These are phyloP conservation scores for Pseudocercospora ulei DNA, from an alignment of 2,329 filamentous ascomycete genomes.

Conservation along the genomic window DNA sequence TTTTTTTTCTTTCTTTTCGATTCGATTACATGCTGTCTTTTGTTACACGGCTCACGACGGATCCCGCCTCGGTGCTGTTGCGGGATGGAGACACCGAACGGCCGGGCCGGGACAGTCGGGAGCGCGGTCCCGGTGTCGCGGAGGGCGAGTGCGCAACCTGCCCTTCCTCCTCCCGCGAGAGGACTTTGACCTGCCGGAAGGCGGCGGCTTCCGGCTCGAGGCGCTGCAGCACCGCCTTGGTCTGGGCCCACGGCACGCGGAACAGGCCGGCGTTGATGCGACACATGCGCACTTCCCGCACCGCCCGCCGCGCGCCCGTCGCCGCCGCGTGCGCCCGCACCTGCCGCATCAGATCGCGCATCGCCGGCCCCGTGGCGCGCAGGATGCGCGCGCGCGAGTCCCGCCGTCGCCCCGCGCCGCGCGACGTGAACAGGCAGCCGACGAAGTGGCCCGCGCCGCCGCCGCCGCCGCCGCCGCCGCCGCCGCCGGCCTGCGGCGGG, in stretches of 20 bases:
- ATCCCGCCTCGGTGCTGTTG: too few relatives aligned
- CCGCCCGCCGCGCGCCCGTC: not conserved
- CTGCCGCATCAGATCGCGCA: conserved; percentile 43
- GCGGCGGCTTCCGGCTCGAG: conserved; percentile 28
- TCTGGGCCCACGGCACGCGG: conserved; percentile 46
- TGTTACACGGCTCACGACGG: too few relatives aligned
- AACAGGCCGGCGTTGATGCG: conserved; percentile 50
- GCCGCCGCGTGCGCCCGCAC: conserved; percentile 32
- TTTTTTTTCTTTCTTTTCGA: too few relatives aligned
- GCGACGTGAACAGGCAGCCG: conserved; percentile 51
- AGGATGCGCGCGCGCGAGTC: conserved; percentile 42
- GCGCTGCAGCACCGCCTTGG: conserved; percentile 38
- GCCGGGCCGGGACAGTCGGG: too few relatives aligned
- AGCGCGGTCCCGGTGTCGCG: too few relatives aligned
- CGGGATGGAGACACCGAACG: too few relatives aligned
- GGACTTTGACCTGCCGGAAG: conserved; percentile 21
- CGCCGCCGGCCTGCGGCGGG: conserved; percentile 36
- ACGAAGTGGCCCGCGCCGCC: conserved; percentile 43
- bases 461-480: conserved; percentile 9
- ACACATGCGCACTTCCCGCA: conserved; percentile 24
- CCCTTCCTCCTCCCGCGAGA: conserved; percentile 18
- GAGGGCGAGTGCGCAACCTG: too few relatives aligned
- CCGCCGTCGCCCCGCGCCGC: conserved; percentile 40
- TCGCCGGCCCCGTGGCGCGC: conserved; percentile 41
- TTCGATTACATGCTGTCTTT: too few relatives aligned